A percentile compares a stretch with the other conserved stretches of the same genome.
Conservation (phyloP, 2,329 filamentous ascomycete species). For the Hymenoscyphus occultus region DNA sequence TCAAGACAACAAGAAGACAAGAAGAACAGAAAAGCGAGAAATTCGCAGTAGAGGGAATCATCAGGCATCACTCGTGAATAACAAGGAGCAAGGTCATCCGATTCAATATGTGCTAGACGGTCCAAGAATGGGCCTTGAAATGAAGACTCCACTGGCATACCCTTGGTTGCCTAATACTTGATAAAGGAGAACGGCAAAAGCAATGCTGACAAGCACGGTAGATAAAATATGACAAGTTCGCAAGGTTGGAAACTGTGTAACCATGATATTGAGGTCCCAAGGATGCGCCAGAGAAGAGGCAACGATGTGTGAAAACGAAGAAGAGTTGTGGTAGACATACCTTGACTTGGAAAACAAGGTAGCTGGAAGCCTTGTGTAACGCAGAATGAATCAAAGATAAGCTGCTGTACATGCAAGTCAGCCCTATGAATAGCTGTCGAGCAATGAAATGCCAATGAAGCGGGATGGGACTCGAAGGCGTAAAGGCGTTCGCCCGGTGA, state of each 20-base stretch:
- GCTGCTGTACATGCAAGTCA: background rate
- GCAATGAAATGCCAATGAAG: background rate
- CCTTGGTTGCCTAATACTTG: constrained; percentile 20
- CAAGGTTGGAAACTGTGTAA: background rate
- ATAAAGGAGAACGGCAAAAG: constrained; percentile 25
- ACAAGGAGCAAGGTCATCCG: too few relatives aligned
- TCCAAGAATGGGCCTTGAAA: background rate
- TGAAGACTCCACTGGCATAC: constrained; percentile 21
- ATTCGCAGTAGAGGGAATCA: background rate
- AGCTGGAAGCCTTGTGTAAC: constrained; percentile 22
- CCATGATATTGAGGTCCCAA: background rate
- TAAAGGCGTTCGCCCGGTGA: background rate
- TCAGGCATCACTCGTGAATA: too few relatives aligned
- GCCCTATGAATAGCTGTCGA: background rate
- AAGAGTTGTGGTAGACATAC: background rate
- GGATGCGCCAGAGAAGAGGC: background rate
- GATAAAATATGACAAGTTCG: background rate
- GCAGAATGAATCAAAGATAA: constrained; percentile 16
- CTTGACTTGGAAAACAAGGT: constrained; percentile 9
- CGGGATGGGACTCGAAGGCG: background rate
- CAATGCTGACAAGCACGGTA: constrained; percentile 17
- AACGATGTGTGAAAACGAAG: background rate
- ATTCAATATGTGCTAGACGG: background rate
- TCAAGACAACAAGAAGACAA: background rate
- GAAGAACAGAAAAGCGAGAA: background rate